phyloP scores from a whole-genome alignment of 2,329 filamentous ascomycete genomes.

The Zopfia rhizophila region DNA sequence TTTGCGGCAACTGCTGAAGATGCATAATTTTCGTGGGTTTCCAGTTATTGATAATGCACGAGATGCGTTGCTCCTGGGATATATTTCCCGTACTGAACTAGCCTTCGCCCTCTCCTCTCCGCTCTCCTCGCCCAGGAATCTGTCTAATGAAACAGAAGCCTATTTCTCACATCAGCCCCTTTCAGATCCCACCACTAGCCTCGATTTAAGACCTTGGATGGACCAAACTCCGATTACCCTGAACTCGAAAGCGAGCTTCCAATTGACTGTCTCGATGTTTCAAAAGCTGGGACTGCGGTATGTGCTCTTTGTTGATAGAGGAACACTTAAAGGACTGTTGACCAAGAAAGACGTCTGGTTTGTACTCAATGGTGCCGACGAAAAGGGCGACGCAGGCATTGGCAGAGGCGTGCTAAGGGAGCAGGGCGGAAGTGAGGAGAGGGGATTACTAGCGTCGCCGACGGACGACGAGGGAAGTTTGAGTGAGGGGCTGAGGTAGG shows the following conservation, averaged over 20 bases:
- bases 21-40: conserved; percentile 87
- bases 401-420: conserved; percentile 48
- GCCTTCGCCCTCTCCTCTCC: conserved; percentile 79
- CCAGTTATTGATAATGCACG: conserved; percentile 84
- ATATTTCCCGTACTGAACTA: conserved; percentile 92
- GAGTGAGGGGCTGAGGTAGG: no score
- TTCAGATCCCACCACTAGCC: conserved; percentile 74
- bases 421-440: conserved; percentile 41
- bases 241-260: conserved; percentile 77
- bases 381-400: conserved; percentile 38
- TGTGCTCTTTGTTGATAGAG: conserved; percentile 85
- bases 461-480: conserved; percentile 38
- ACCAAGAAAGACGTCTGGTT: conserved; percentile 99
- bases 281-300: conserved; percentile 93
- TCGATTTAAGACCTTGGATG: conserved; percentile 97
- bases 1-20: conserved; percentile 75
- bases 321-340: conserved; percentile 82
- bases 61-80: conserved; percentile 84
- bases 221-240: conserved; percentile 97
- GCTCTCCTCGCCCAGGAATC: conserved; percentile 64
- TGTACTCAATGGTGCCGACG: conserved; percentile 73
- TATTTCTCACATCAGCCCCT: conserved; percentile 87
- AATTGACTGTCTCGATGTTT: conserved; percentile 92
- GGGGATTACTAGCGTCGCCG: conserved; percentile 48
- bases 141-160: conserved; percentile 78